Conservation (phyloP, 768 basidiomycete genomes). For the Gautieria morchelliformis region DNA sequence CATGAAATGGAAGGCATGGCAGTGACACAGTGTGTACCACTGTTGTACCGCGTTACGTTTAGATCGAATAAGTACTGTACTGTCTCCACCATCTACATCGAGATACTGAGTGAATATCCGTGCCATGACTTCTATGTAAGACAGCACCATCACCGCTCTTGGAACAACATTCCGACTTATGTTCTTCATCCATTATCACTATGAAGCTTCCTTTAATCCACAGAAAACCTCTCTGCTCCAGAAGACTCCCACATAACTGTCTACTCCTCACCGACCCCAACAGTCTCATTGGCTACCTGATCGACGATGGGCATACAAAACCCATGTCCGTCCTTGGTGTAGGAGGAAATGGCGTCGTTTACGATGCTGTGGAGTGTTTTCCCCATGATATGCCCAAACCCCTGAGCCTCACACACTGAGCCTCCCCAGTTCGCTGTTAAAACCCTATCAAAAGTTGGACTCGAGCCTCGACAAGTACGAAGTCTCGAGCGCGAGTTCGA, state of each 20-base stretch:
- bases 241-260: not conserved
- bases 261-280: not conserved
- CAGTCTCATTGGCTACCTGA: constrained; percentile 51
- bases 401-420: not conserved
- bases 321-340: constrained; percentile 79
- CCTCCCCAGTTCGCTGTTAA: not conserved
- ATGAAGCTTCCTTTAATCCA: not conserved
- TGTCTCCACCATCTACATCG: too few relatives aligned
- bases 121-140: too few relatives aligned
- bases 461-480: not conserved
- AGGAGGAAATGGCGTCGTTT: constrained; percentile 94
- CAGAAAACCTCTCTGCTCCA: not conserved
- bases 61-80: too few relatives aligned
- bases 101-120: too few relatives aligned
- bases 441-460: not conserved
- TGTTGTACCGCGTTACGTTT: too few relatives aligned
- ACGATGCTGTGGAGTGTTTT: constrained; percentile 63
- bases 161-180: too few relatives aligned
- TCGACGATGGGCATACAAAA: constrained; percentile 76
- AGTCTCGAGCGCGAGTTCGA: not conserved
- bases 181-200: too few relatives aligned
- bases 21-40: too few relatives aligned
- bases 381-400: constrained; percentile 7
- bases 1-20: too few relatives aligned
- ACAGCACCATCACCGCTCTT: too few relatives aligned